Evolutionary conservation across 2,329 filamentous ascomycete species (phyloP), one percentile per base, ranked within the genome.

Genomic region (Plenodomus biglobosus): DNA sequence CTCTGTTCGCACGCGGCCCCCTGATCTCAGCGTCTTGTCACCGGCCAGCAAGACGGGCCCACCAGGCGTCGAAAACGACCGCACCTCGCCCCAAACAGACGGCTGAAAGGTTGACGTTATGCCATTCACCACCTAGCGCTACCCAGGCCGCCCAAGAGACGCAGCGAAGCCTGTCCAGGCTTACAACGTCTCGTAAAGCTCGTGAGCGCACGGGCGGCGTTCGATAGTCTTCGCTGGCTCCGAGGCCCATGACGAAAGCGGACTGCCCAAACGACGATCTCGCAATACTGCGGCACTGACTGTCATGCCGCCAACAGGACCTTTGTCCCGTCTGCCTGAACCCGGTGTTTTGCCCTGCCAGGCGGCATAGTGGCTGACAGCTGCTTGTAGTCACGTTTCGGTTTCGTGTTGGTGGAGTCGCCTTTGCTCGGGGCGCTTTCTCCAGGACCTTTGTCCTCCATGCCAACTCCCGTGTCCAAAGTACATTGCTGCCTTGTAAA

Each of bases 191-290:
- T 63, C 56, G 56, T 60, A 57, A 50, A 32, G 50, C 44, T 44
- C 55, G 53, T 49, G 48, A 51, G 58, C 46, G 65, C 64, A 65
- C 65, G 65, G 65, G 42, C 62, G 61, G 62, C 58, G 65, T 68
- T 69, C 65, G 64, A 68, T 67, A 62, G 64, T 59, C 55, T 59
- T 64, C 58, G 62, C 60, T 62, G 56, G 61, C 53, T 52, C 50
- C 61, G 59, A 53, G 43, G 50, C 46, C 58, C 55, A 67, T 69
- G 66, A 70, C 65, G 65, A 64, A 65, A 64, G 54, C 60, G 58
- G 64, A 50, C 56, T 52, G 40, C 51, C 52, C 56, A 61, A 44
- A 58, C 53, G 65, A 58, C 46, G 59, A 68, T 68, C 66, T 61
- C 61, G 59, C 61, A 64, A 65, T 61, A 56, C 59, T 59, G 59